Evolutionary conservation across 1,284 basidiomycete genomes (phyloP).

Genomic region (Cryptococcus sp.): DNA sequence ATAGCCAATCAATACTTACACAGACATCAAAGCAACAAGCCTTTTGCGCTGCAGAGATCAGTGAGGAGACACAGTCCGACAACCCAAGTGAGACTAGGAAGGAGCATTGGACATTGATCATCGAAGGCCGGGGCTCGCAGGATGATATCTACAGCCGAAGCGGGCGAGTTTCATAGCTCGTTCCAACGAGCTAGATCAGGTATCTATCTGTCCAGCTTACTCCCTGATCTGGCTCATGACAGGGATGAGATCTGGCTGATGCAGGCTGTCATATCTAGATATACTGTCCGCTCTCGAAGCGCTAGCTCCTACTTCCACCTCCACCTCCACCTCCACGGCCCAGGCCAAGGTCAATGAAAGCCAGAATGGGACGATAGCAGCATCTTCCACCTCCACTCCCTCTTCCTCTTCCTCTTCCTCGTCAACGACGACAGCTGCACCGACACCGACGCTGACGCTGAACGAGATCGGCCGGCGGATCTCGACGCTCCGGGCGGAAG

Average conservation of each 20-base stretch:
- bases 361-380: no score
- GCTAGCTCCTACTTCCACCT: no score
- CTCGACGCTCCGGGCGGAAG: slow-evolving; percentile 5
- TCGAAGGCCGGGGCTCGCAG: background rate
- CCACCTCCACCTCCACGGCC: no score
- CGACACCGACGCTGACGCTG: slow-evolving; percentile 5
- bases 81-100: no score
- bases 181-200: slow-evolving; percentile 28
- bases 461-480: slow-evolving; percentile 10
- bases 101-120: no score
- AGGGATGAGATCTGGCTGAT: background rate
- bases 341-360: no score
- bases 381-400: no score
- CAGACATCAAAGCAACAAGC: no score
- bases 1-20: no score
- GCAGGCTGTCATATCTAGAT: slow-evolving; percentile 3
- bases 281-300: slow-evolving; percentile 7
- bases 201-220: slow-evolving; percentile 4
- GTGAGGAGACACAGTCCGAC: no score
- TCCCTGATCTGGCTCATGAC: background rate
- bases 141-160: slow-evolving; percentile 10
- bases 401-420: background rate
- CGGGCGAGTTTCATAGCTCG: slow-evolving; percentile 24
- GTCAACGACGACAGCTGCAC: background rate
- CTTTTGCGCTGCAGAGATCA: no score